Conservation (phyloP, 1,284 basidiomycete species). For the Marasmius oreades region DNA sequence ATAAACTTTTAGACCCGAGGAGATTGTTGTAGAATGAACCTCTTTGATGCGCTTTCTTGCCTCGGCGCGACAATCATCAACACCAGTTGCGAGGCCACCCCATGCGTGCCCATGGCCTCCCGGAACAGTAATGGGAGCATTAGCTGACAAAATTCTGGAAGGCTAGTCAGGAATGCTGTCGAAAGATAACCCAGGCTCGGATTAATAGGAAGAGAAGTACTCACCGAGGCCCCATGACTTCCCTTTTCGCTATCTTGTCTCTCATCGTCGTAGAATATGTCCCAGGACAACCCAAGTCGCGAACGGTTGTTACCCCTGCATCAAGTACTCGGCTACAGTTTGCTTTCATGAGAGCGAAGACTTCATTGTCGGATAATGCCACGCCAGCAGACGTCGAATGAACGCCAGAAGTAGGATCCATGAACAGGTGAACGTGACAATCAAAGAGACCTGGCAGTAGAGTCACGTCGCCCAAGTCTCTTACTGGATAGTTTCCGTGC, state of each 20-base stretch:
- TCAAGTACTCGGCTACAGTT: constrained; percentile 11
- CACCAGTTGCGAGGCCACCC: constrained; percentile 12
- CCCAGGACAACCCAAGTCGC: constrained; percentile 12
- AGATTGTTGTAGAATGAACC: neutral
- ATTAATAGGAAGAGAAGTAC: constrained; percentile 2
- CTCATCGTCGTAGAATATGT: constrained; percentile 11
- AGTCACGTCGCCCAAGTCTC: constrained; percentile 12
- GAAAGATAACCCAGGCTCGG: neutral
- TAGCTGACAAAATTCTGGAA: constrained; percentile 9
- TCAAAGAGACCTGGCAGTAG: constrained; percentile 14
- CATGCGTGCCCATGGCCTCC: constrained; percentile 12
- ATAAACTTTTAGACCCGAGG: neutral
- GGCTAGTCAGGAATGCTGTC: neutral
- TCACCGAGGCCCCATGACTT: constrained; percentile 12
- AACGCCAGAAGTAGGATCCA: constrained; percentile 11
- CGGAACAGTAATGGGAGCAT: constrained; percentile 15
- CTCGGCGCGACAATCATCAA: constrained; percentile 10
- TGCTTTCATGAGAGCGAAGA: constrained; percentile 5
- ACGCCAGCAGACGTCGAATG: constrained; percentile 1
- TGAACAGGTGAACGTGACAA: constrained; percentile 14
- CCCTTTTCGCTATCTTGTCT: constrained; percentile 8
- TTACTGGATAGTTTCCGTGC: neutral
- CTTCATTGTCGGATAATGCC: neutral
- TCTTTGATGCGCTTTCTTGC: constrained; percentile 11
- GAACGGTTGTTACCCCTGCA: constrained; percentile 13